These are phyloP conservation scores for Epichloe elymi DNA, from an alignment of 2,329 filamentous ascomycete species.

Conservation along the genomic window DNA sequence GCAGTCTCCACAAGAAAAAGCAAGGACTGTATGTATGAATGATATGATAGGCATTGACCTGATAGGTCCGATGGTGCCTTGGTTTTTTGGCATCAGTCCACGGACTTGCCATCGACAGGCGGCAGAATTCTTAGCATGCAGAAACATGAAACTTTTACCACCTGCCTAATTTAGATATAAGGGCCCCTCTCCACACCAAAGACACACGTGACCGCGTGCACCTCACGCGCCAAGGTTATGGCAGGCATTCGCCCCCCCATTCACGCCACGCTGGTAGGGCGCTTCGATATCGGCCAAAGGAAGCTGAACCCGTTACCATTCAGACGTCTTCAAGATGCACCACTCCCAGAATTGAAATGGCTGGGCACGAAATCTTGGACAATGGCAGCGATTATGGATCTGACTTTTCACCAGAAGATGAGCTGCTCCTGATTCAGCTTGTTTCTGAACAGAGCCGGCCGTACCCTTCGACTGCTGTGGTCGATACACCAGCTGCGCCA, in stretches of 20 bases:
- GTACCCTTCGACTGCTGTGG: background rate
- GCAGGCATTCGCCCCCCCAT: background rate
- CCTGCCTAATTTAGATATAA: too few relatives aligned
- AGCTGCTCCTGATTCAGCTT: constrained; percentile 25
- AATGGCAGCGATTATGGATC: constrained; percentile 31
- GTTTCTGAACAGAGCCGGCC: constrained; percentile 10
- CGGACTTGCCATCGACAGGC: too few relatives aligned
- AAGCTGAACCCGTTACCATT: background rate
- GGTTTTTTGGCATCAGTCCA: too few relatives aligned
- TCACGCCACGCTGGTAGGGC: too few relatives aligned
- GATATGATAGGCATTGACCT: too few relatives aligned
- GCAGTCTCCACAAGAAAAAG: too few relatives aligned
- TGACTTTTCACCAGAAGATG: constrained; percentile 33
- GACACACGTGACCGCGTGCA: background rate
- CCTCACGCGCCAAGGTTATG: background rate
- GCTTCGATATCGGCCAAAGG: background rate
- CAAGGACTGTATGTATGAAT: too few relatives aligned
- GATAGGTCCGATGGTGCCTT: too few relatives aligned
- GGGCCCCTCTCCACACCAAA: background rate
- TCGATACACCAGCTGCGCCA: background rate
- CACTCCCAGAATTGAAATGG: constrained; percentile 1
- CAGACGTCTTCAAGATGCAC: background rate
- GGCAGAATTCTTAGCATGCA: background rate
- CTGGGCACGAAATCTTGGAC: background rate
- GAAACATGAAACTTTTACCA: too few relatives aligned